A percentile compares a stretch with the other conserved stretches of the same genome.
phyloP scores from a whole-genome alignment of 495 filamentous ascomycete genomes.

The Podospora pseudoanserina region DNA sequence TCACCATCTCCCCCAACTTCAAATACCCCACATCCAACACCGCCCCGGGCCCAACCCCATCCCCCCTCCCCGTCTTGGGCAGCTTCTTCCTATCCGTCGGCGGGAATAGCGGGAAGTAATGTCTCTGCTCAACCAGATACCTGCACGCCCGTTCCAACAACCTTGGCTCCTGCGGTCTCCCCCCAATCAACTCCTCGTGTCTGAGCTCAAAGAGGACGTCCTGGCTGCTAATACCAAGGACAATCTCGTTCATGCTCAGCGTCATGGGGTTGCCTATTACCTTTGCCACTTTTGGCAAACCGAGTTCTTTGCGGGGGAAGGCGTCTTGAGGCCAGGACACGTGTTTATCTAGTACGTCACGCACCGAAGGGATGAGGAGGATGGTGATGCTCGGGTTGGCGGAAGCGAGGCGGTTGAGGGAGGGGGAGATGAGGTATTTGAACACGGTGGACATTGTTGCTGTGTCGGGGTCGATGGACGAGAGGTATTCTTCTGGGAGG shows the following conservation, averaged over 20 bases:
- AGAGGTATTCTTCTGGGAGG: slow-evolving; percentile 59
- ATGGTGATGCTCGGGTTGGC: slow-evolving; percentile 73
- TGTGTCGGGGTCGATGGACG: slow-evolving; percentile 64
- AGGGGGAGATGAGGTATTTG: slow-evolving; percentile 67
- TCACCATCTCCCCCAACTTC: slow-evolving; percentile 87
- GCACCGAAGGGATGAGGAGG: slow-evolving; percentile 77
- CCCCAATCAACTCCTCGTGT: slow-evolving; percentile 64
- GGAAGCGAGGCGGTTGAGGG: slow-evolving; percentile 60
- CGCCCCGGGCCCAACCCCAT: slow-evolving; percentile 63
- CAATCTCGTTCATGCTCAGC: slow-evolving; percentile 76
- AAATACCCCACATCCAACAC: slow-evolving; percentile 77
- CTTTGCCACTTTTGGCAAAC: slow-evolving; percentile 66
- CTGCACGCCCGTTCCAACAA: slow-evolving; percentile 63
- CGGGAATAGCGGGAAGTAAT: slow-evolving; percentile 87
- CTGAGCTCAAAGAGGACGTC: slow-evolving; percentile 79
- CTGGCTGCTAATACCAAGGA: slow-evolving; percentile 74
- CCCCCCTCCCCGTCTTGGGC: slow-evolving; percentile 56
- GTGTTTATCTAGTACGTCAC: slow-evolving; percentile 79
- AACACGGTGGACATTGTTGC: slow-evolving; percentile 81
- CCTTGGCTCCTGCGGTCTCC: slow-evolving; percentile 51
- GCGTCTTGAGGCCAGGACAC: slow-evolving; percentile 88
- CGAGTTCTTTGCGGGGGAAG: slow-evolving; percentile 64
- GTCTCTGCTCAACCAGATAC: slow-evolving; percentile 79
- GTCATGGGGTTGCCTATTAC: slow-evolving; percentile 86
- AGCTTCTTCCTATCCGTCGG: slow-evolving; percentile 62